Base-by-base conservation (phyloP, 2,329 filamentous ascomycete species). In the Phyllosticta paracitricarpa region DNA sequence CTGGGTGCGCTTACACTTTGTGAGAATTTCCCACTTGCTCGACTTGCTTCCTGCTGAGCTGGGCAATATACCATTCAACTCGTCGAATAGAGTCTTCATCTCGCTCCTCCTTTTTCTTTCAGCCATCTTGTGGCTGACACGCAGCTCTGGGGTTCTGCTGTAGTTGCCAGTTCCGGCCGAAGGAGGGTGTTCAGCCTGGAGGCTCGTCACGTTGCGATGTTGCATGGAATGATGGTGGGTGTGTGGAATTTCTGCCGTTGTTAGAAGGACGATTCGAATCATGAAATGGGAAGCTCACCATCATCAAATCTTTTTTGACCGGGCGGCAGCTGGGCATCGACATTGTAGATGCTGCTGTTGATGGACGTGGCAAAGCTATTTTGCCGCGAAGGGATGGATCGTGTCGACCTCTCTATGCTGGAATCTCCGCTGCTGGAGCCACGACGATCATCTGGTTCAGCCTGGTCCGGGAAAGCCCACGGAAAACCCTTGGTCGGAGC, bases 11-110 rank as follows among this genome's bases (percentile, higher is more conserved):
- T 64, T 77, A 92, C 89, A 88, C 79, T 93, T 93, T 2, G 88
- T 91, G 17, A 95, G 72, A 56, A 93, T 91, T 68, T 95, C 89
- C 89, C 89, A 95, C 68, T 95, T 95, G 66, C 89, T 92, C 0
- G 89, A 89, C 72, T 94, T 95, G 25, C 87, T 88, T 1, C 89
- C 89, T 17, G 89, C 84, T 68, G 90, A 89, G 66, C 91, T 88
- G 1, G 89, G 89, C 76, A 93, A 86, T 48, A 91, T 79, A 66
- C 89, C 86, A 66, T 90, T 84, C 8, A 94, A 77, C 67, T 90
- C 87, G 66, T 94, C 89, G 69, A 94, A 94, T 0, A 94, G 76
- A 68, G 89, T 87, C 76, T 94, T 94, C 89, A 94, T 94, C 71
- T 94, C 89, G 8, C 89, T 92, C 63, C 89, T 80, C 51, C 89